Base-by-base conservation (phyloP, 1,284 basidiomycete species). In the Butyriboletus appendiculatus region DNA sequence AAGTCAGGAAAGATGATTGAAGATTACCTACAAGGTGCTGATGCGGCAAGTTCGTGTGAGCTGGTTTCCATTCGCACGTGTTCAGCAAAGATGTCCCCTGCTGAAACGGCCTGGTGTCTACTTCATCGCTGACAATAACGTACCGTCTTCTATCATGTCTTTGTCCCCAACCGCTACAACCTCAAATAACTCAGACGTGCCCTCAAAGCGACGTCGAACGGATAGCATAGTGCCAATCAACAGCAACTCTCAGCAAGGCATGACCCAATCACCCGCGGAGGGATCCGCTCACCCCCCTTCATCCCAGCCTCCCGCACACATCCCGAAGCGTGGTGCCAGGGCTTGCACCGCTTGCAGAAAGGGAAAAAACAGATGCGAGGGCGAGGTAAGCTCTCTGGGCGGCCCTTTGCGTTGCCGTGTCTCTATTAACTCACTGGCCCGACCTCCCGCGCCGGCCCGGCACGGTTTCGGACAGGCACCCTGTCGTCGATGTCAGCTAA, bases 361-460 rank as follows among this genome's bases (percentile, higher is more conserved):
- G 74, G 92, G 93, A 50, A 96, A 96, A 79, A 96, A 95, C 76
- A 80, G 93, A 67, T 96, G 93, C 68, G 94, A 96, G 77, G 90
- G 89, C 70, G 91, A 93, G 81, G 88, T 88, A 58, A 60, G 74
- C 60, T 65, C 59, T 74, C 57, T 57, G 30, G 37, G 37, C 45
- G 53, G 53, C 61, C 68, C 52, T 65, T 48, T 48, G 40, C 30
- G 16, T 65, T 59, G 59, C 63, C 70, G 67, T 57, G 62, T 61
- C 59, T 56, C 60, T 54, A 55, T 63, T 63, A 41, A 64, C 78
- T 80, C 73, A 77, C 75, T 78, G 79, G 80, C 76, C 86, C 82
- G 85, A 62, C 70, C 70, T 74, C 76, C 74, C 78, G 77, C 76
- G 73, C 82, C 84, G 82, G 77, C 77, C 84, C 82, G 85, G 82